Evolutionary conservation across 1,284 basidiomycete genomes (phyloP), one percentile per base, ranked within the genome.

Genomic region (Flammula alnicola): DNA sequence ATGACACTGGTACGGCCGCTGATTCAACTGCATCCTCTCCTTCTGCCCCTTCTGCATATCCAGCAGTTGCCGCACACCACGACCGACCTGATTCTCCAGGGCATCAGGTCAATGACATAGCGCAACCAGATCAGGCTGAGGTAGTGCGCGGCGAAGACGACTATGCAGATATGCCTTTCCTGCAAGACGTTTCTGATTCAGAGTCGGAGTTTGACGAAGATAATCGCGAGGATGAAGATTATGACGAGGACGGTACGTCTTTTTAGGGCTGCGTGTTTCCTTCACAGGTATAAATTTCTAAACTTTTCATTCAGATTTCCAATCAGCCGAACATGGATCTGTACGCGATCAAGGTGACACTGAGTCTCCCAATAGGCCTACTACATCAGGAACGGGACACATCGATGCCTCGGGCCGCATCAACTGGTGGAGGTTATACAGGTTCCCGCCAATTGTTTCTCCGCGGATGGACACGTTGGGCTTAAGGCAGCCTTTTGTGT

Each of bases 361-460:
- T 29, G 47, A 48, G 10, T 31, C 35, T 29, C 3, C 17, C 14
- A 23, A 25, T 38, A 25, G 32, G 32, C 44, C 32, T 14, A 49
- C 37, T 32, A 37, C 45, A 16, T 49, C 41, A 14, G 59, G 55
- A 16, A 46, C 55, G 12, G 57, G 57, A n/a, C 56, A 60, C 22
- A 65, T 68, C n/a, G 66, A 68, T 44, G 62, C 61, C 9, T 52
- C 62, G 30, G 80, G 78, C 22, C 76, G 85, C 11, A 82, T 90
- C 51, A 90, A 90, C 63, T 86, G 88, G 80, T 91, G 88, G 89
- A 74, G 89, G 51, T 70, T 89, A 59, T 90, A 89, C 63, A 77
- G 87, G 29, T 91, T 90, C 70, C 85, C 85, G 6, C 76, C 85
- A 27, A 83, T 88, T 54, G 47, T 64, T 29, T 56, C 62, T 43